Evolutionary conservation across 2,329 filamentous ascomycete genomes (phyloP).

Genomic region (Apiospora kogelbergensis): DNA sequence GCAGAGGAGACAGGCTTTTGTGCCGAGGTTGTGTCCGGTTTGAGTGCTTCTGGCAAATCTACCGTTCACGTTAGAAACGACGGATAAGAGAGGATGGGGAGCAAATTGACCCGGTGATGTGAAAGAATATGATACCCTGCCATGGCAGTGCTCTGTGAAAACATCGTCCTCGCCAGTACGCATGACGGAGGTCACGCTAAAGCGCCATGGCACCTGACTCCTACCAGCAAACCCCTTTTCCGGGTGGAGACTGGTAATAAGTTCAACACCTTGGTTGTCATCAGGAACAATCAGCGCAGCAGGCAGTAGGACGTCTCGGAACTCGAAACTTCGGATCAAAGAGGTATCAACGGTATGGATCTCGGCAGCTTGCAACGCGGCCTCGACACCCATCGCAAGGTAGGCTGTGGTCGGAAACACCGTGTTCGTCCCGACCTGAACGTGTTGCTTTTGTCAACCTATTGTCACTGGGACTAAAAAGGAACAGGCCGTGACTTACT

Average conservation of each 20-base stretch:
- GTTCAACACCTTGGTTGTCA: background rate
- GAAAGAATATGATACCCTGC: background rate
- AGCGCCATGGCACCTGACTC: background rate
- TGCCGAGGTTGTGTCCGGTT: background rate
- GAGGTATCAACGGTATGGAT: background rate
- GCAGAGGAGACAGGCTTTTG: background rate
- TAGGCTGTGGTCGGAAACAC: conserved; percentile 18
- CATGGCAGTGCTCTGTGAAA: conserved; percentile 20
- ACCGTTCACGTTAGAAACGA: background rate
- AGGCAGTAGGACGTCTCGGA: background rate
- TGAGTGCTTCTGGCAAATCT: background rate
- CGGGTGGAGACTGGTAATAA: background rate
- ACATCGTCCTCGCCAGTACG: background rate
- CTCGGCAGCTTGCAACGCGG: background rate
- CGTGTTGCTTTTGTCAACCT: background rate
- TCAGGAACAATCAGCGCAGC: background rate
- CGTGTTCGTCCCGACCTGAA: conserved; percentile 13
- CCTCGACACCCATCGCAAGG: conserved; percentile 17
- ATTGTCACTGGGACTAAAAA: background rate
- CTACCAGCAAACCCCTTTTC: too few species aligned
- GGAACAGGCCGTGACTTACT: background rate
- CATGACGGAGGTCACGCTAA: conserved; percentile 7
- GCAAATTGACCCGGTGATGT: background rate
- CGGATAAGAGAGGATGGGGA: too few species aligned
- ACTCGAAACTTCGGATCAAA: background rate